Conservation (phyloP, 2,329 filamentous ascomycete genomes). For the Cytospora schulzeri region DNA sequence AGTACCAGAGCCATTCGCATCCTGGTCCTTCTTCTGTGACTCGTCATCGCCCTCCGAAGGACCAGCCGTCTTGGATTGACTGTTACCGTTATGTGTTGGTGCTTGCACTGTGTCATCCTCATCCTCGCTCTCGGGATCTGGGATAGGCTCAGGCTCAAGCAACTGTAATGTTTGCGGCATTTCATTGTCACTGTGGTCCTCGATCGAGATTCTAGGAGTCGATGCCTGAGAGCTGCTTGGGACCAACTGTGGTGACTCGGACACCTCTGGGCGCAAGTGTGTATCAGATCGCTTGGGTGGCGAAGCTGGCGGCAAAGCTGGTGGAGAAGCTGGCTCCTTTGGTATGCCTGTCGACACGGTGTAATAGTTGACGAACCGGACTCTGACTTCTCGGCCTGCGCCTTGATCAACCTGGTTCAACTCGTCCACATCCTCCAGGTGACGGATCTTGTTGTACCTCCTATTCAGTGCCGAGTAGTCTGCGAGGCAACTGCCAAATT, state of each 20-base stretch:
- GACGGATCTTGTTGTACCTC: constrained; percentile 70
- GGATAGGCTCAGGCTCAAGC: constrained; percentile 29
- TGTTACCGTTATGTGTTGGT: neutral
- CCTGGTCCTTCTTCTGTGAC: constrained; percentile 24
- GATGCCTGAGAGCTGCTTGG: constrained; percentile 26
- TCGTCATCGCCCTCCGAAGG: neutral
- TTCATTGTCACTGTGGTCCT: constrained; percentile 45
- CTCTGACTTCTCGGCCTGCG: constrained; percentile 50
- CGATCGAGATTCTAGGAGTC: constrained; percentile 48
- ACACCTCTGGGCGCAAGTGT: constrained; percentile 29
- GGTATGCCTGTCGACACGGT: constrained; percentile 77
- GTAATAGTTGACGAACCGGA: constrained; percentile 89
- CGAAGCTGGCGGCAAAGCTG: neutral
- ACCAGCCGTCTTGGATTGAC: neutral
- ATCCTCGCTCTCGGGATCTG: constrained; percentile 21
- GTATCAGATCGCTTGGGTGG: constrained; percentile 18
- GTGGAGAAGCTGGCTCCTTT: constrained; percentile 46
- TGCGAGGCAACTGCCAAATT: constrained; percentile 80
- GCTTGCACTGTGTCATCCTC: constrained; percentile 1
- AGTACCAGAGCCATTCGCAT: constrained; percentile 45
- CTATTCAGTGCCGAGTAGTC: constrained; percentile 71
- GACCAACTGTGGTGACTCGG: constrained; percentile 21
- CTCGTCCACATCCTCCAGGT: constrained; percentile 71
- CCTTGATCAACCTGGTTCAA: constrained; percentile 35
- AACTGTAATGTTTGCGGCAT: constrained; percentile 28